Base-by-base conservation (phyloP, 805 yeast genomes). In the Suhomyces faveliae region DNA sequence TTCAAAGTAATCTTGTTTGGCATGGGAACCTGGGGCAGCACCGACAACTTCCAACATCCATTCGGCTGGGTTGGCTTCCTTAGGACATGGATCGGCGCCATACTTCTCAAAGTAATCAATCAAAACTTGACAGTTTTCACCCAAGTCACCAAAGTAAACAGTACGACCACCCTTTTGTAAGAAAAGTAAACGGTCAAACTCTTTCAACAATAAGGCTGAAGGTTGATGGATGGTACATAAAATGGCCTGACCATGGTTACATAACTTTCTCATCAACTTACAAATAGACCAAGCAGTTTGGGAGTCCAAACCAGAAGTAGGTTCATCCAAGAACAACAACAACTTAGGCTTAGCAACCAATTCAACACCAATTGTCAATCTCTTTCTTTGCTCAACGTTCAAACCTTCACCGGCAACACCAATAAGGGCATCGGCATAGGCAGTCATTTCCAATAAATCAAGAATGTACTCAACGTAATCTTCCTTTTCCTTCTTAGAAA, bases 21-120 rank as follows among this genome's bases (percentile, higher is more conserved):
- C 87, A 56, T 81, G 84, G 29, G 88, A 80, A 45, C 89, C 90
- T 5, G 90, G 90, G 29, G 90, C 89, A 46, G 90, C 90, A 59
- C 91, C 90, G 58, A 85, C 85, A 53, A 84, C 87, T 52, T 86
- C 86, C 67, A 89, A 73, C 96, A 89, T 89, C 94, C 95, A 89
- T 70, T 89, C 96, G 11, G 72, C 73, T 6, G 73, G 73, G 51
- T 68, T 68, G 7, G 73, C 69, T 54, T 66, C 68, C 27, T 51
- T 46, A 12, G 73, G 73, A 60, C 74, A 69, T 38, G 61, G 60
- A 41, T 61, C 67, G n/a, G 73, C 69, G 5, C 73, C 75, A 50
- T 70, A 56, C 42, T 58, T 56, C 54, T 70, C 70, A 50, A 71
- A 71, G 56, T 70, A 70, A 42, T 57, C 40, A 41, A 68, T 55